Percentiles rank a stretch among this genome's conserved stretches.
These are phyloP conservation scores for Lophiostoma macrostomum DNA, from an alignment of 495 filamentous ascomycete genomes.

Conservation along the genomic window DNA sequence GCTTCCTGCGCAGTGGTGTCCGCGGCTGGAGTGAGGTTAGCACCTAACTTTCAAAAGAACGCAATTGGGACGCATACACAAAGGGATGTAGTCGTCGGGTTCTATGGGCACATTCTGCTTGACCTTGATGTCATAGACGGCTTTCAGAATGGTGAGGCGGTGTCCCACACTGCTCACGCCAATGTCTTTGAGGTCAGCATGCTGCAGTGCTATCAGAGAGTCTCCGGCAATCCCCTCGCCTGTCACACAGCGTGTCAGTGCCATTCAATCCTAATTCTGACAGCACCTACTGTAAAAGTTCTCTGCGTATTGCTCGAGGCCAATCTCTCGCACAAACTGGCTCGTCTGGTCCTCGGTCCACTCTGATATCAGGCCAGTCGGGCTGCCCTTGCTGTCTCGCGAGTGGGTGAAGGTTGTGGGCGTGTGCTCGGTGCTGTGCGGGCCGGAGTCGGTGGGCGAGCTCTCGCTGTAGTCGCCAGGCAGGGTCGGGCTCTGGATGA, in stretches of 20 bases:
- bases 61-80: constrained; percentile 60
- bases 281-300: constrained; percentile 67
- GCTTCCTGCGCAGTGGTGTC: constrained; percentile 82
- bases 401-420: constrained; percentile 77
- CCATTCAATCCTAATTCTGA: not conserved
- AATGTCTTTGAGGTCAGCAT: constrained; percentile 93
- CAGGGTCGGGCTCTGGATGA: constrained; percentile 69
- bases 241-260: constrained; percentile 37
- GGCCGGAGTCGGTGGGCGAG: constrained; percentile 78
- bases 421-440: constrained; percentile 77
- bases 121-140: constrained; percentile 90
- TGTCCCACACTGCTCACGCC: constrained; percentile 89
- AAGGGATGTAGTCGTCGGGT: constrained; percentile 87
- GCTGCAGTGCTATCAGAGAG: constrained; percentile 80
- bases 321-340: constrained; percentile 75
- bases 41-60: constrained; percentile 1
- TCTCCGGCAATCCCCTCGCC: constrained; percentile 94
- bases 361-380: constrained; percentile 76
- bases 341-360: constrained; percentile 89
- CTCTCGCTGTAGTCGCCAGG: constrained; percentile 69
- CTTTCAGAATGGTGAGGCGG: constrained; percentile 89
- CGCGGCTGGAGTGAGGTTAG: constrained; percentile 58
- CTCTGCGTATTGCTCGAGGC: constrained; percentile 78
- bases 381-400: constrained; percentile 64
- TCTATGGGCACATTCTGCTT: constrained; percentile 88